phyloP scores from a whole-genome alignment of 2,329 filamentous ascomycete genomes.

The Colletotrichum paranaense region DNA sequence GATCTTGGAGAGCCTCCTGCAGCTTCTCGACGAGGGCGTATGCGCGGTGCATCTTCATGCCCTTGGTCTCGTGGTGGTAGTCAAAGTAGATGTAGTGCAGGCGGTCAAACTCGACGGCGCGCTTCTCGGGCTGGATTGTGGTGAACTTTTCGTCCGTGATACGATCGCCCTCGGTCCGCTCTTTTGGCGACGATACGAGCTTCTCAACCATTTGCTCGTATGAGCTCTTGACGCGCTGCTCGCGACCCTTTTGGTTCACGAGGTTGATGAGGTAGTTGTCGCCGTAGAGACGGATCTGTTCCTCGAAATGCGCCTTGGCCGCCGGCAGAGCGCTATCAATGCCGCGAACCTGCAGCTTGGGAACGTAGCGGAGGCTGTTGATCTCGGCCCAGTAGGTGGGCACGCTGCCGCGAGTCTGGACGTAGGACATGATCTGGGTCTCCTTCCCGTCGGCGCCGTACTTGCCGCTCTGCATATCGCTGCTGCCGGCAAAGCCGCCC shows the following conservation, averaged over 20 bases:
- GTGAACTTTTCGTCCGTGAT: conserved; percentile 84
- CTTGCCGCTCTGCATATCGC: conserved; percentile 80
- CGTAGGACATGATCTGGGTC: conserved; percentile 90
- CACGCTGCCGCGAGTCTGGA: conserved; percentile 96
- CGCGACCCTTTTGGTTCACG: conserved; percentile 95
- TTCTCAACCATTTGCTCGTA: conserved; percentile 91
- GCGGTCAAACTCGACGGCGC: conserved; percentile 76
- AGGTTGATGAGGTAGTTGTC: conserved; percentile 98
- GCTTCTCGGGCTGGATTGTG: conserved; percentile 74
- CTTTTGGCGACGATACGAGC: conserved; percentile 75
- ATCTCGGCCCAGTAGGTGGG: conserved; percentile 97
- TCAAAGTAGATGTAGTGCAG: conserved; percentile 99
- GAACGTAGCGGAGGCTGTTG: conserved; percentile 91
- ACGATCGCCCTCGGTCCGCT: conserved; percentile 73
- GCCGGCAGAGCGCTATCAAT: conserved; percentile 84
- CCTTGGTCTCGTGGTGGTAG: conserved; percentile 98
- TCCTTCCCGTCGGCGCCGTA: conserved; percentile 73
- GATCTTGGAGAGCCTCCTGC: conserved; percentile 77
- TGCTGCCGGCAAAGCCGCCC: conserved; percentile 83
- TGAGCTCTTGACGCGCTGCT: conserved; percentile 88
- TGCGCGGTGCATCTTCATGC: conserved; percentile 91
- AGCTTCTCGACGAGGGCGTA: conserved; percentile 87
- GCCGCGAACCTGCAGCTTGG: conserved; percentile 87
- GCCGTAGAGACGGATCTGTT: conserved; percentile 93
- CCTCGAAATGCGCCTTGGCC: conserved; percentile 87